Conservation (phyloP, 176 grass and related monocot genomes). For the Urochloa ruziziensis region DNA sequence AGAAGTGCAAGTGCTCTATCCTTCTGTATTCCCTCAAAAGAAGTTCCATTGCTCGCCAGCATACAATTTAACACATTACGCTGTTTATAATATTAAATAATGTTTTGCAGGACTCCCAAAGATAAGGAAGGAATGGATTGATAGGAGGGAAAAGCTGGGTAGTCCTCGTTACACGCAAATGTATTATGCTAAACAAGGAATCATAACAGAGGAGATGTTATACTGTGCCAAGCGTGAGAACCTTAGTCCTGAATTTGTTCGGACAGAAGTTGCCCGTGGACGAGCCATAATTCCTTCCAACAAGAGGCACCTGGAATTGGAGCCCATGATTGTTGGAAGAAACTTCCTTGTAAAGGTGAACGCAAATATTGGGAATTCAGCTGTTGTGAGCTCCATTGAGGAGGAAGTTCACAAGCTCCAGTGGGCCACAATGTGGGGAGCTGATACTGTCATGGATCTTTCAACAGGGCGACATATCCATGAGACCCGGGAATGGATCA, state of each 20-base stretch:
- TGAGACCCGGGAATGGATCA: slow-evolving; percentile 96
- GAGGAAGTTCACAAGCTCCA: slow-evolving; percentile 99
- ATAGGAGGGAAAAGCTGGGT: slow-evolving; percentile 72
- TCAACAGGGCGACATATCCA: slow-evolving; percentile 96
- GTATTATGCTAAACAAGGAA: slow-evolving; percentile 94
- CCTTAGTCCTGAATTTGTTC: slow-evolving; percentile 93
- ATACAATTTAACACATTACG: not conserved
- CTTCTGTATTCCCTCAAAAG: not conserved
- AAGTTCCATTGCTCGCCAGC: not conserved
- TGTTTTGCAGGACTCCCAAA: slow-evolving; percentile 78
- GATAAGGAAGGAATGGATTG: slow-evolving; percentile 94
- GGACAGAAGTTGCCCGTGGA: slow-evolving; percentile 79
- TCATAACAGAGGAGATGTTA: slow-evolving; percentile 95
- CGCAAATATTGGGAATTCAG: slow-evolving; percentile 96
- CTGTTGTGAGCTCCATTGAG: slow-evolving; percentile 91
- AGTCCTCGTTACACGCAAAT: slow-evolving; percentile 90
- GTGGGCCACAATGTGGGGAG: slow-evolving; percentile 99
- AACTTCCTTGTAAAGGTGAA: slow-evolving; percentile 98
- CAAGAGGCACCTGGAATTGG: slow-evolving; percentile 91
- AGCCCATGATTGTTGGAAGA: slow-evolving; percentile 97
- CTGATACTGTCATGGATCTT: slow-evolving; percentile 98
- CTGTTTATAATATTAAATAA: not conserved
- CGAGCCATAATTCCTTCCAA: slow-evolving; percentile 97
- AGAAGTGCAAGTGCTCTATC: not conserved
- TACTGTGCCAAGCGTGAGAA: slow-evolving; percentile 92